Evolutionary conservation across 805 yeast genomes (phyloP).

Genomic region (Priceomyces medius): DNA sequence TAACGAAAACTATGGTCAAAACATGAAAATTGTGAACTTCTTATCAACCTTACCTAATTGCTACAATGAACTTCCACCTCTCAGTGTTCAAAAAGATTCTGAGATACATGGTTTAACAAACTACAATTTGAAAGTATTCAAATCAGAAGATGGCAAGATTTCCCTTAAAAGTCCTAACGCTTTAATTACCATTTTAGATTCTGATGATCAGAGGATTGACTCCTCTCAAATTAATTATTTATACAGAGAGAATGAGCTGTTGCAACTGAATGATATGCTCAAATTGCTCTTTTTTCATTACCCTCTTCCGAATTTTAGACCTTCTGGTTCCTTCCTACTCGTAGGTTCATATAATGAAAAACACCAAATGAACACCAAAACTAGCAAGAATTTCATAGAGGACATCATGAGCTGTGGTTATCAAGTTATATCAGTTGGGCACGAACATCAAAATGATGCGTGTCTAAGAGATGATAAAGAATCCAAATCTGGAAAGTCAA

Average conservation of each 20-base stretch:
- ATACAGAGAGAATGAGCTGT: slow-evolving; percentile 23
- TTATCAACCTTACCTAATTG: slow-evolving; percentile 37
- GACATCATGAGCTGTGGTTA: slow-evolving; percentile 37
- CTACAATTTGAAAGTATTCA: slow-evolving; percentile 28
- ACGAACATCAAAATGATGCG: slow-evolving; percentile 45
- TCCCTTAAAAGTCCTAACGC: slow-evolving; percentile 16
- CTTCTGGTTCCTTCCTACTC: slow-evolving; percentile 35
- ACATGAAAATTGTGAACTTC: slow-evolving; percentile 22
- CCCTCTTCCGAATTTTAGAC: slow-evolving; percentile 44
- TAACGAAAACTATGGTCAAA: slow-evolving; percentile 7
- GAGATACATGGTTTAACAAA: slow-evolving; percentile 37
- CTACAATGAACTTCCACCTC: slow-evolving; percentile 23
- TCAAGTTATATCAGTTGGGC: slow-evolving; percentile 40
- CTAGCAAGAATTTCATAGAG: slow-evolving; percentile 27
- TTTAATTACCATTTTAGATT: slow-evolving; percentile 34
- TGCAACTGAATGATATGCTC: slow-evolving; percentile 10
- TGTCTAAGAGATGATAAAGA: slow-evolving; percentile 27
- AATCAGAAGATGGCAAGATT: slow-evolving; percentile 5
- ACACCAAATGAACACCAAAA: slow-evolving; percentile 29
- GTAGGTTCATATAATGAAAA: slow-evolving; percentile 41
- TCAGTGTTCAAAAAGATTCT: slow-evolving; percentile 6
- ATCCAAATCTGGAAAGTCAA: slow-evolving; percentile 8
- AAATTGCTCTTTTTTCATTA: slow-evolving; percentile 39
- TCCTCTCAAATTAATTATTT: slow-evolving; percentile 35
- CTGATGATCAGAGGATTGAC: slow-evolving; percentile 26